Percentiles rank a stretch among this genome's conserved stretches.
Conservation (phyloP, 192 early-diverging fungal species). For the Coemansia furcata region DNA sequence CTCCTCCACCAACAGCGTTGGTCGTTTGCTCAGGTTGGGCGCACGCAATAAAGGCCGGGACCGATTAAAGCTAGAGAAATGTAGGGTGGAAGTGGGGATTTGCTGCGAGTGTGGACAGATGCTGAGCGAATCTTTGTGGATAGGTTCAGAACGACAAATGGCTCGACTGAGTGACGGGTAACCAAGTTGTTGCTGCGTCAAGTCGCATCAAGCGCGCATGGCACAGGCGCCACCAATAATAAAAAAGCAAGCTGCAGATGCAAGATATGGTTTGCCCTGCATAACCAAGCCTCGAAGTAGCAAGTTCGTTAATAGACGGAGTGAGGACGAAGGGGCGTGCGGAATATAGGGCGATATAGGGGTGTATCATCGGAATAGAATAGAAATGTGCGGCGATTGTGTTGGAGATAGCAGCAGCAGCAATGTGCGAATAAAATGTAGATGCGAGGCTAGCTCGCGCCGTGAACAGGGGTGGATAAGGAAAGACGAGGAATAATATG, state of each 20-base stretch:
- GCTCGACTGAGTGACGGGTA: background rate
- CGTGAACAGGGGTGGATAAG: background rate
- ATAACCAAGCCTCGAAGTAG: background rate
- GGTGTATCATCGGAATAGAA: too few species aligned
- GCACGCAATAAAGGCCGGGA: background rate
- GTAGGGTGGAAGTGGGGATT: background rate
- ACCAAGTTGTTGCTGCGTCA: background rate
- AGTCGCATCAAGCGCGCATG: background rate
- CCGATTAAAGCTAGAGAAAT: background rate
- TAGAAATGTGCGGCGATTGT: background rate
- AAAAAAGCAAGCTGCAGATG: slow-evolving; percentile 7
- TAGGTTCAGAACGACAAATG: background rate
- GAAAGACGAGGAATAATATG: too few species aligned
- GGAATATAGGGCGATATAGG: background rate
- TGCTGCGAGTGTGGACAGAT: background rate
- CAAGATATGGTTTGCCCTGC: background rate
- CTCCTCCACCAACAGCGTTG: background rate
- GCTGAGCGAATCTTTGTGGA: too few species aligned
- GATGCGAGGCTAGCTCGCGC: slow-evolving; percentile 5
- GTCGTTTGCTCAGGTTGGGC: background rate
- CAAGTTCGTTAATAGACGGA: background rate
- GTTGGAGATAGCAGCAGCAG: background rate
- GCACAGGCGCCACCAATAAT: background rate
- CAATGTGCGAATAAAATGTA: background rate
- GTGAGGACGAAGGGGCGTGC: background rate